These are phyloP conservation scores for Psilocybe tampanensis DNA, from an alignment of 768 basidiomycete species.

Conservation along the genomic window DNA sequence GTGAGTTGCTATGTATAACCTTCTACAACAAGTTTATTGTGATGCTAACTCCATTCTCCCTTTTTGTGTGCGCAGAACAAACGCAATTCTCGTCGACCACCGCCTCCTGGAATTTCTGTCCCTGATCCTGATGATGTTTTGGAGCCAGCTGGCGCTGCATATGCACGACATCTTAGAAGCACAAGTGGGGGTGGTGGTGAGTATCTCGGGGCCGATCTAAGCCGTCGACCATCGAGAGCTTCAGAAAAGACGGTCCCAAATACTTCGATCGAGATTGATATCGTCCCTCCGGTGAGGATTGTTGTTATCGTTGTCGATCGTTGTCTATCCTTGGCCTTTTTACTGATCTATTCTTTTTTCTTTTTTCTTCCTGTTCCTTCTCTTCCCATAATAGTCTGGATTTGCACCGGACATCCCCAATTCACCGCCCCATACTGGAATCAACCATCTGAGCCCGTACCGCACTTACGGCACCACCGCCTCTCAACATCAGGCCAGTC, in stretches of 20 bases:
- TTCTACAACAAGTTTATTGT: not conserved
- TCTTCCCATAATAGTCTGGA: constrained; percentile 18
- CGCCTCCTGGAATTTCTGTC: constrained; percentile 20
- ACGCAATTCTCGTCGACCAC: constrained; percentile 17
- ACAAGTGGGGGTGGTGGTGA: not conserved
- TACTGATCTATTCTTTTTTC: not conserved
- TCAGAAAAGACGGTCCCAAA: constrained; percentile 20
- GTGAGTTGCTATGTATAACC: constrained; percentile 14
- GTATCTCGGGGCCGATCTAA: constrained; percentile 15
- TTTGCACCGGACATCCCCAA: constrained; percentile 16
- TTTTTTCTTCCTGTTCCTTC: not conserved
- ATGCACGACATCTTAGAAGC: constrained; percentile 12
- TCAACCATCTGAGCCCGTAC: constrained; percentile 29
- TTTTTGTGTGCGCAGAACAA: constrained; percentile 13
- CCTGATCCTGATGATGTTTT: constrained; percentile 22
- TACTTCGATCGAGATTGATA: constrained; percentile 24
- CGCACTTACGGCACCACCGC: constrained; percentile 21
- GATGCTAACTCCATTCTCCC: not conserved
- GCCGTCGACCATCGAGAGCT: constrained; percentile 20
- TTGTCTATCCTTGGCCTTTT: not conserved
- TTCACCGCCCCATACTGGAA: constrained; percentile 28
- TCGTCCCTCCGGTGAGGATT: constrained; percentile 28
- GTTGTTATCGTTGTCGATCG: not conserved
- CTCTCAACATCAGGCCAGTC: not conserved
- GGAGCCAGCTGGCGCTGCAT: constrained; percentile 20